Evolutionary conservation across 2,329 filamentous ascomycete genomes (phyloP).

Genomic region (Gaeumannomyces sp.): DNA sequence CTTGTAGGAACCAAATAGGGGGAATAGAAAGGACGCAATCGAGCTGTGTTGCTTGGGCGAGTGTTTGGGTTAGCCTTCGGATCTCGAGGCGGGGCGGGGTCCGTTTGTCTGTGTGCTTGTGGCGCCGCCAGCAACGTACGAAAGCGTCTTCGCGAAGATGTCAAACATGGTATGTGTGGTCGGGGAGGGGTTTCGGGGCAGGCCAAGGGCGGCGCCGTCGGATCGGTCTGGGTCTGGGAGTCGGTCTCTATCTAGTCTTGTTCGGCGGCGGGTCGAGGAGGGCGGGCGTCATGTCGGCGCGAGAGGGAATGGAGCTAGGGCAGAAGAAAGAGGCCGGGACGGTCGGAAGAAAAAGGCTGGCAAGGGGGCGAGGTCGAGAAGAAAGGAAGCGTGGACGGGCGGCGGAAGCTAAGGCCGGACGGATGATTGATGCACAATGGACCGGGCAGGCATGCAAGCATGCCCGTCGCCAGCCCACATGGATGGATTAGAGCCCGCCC

Average conservation of each 20-base stretch:
- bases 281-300: not conserved
- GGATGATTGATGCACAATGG: not conserved
- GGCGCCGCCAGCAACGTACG: constrained; percentile 47
- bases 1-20: constrained; percentile 96
- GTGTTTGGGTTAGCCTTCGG: constrained; percentile 8
- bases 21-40: constrained; percentile 83
- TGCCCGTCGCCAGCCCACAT: not conserved
- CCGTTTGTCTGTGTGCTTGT: not conserved
- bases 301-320: not conserved
- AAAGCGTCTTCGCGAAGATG: constrained; percentile 69
- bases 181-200: not conserved
- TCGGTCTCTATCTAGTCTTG: not conserved
- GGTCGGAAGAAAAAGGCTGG: constrained; percentile 3
- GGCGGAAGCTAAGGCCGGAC: not conserved
- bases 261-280: not conserved
- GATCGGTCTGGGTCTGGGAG: not conserved
- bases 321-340: not conserved
- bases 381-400: not conserved
- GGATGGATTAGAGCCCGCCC: not conserved
- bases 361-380: constrained; percentile 3
- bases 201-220: not conserved
- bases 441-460: not conserved
- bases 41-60: constrained; percentile 48
- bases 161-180: constrained; percentile 68
- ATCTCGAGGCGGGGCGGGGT: constrained; percentile 3